Evolutionary conservation across 2,329 filamentous ascomycete species (phyloP).

Genomic region (Aspergillus carbonarius): DNA sequence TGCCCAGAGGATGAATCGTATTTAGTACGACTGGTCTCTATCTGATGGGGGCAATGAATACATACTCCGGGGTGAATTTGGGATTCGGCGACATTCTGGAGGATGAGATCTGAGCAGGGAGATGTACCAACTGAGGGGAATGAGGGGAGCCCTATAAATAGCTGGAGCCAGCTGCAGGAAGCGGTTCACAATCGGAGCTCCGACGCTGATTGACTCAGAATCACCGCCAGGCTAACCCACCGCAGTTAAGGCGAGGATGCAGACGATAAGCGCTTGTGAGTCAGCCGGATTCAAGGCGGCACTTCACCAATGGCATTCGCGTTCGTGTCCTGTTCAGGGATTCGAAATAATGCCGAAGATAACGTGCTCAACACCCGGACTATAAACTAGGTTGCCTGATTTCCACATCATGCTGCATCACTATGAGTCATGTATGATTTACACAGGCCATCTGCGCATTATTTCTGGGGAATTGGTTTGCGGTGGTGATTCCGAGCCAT

Average conservation of each 20-base stretch:
- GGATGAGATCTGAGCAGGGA: background rate
- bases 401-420: no score
- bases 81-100: background rate
- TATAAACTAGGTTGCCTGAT: no score
- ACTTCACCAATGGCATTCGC: background rate
- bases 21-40: background rate
- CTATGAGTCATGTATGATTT: no score
- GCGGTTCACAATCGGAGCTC: background rate
- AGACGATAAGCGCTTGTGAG: background rate
- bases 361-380: no score
- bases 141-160: background rate
- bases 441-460: no score
- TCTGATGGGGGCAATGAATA: no score
- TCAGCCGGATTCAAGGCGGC: background rate
- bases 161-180: background rate
- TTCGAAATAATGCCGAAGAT: no score
- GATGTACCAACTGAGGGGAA: background rate
- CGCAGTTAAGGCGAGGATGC: background rate
- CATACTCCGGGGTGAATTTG: background rate
- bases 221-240: background rate
- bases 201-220: background rate
- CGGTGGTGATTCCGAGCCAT: no score
- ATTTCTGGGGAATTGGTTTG: no score
- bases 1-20: background rate
- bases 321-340: background rate